Conservation (phyloP, 1,284 basidiomycete genomes). For the Volvariella surrecta region DNA sequence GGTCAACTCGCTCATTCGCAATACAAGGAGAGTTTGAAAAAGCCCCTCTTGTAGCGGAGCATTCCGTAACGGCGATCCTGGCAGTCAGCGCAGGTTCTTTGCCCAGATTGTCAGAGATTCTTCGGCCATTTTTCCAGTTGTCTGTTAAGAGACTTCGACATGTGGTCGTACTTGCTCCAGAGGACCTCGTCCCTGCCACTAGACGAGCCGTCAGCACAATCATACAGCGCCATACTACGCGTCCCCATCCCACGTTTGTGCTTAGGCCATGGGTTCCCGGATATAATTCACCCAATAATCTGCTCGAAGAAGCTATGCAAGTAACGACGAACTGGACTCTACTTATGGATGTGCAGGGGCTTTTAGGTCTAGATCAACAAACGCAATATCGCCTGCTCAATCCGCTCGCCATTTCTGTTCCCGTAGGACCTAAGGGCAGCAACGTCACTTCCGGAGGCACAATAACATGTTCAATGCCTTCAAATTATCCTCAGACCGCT, state of each 20-base stretch:
- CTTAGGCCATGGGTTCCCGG: slow-evolving; percentile 27
- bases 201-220: too few species aligned
- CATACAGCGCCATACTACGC: slow-evolving; percentile 15
- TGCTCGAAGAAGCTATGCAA: slow-evolving; percentile 26
- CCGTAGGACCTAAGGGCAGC: slow-evolving; percentile 36
- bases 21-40: neutral
- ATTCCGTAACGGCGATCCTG: slow-evolving; percentile 39
- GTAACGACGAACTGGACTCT: slow-evolving; percentile 41
- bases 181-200: too few species aligned
- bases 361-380: slow-evolving; percentile 21
- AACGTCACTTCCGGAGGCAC: slow-evolving; percentile 17
- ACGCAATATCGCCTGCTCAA: slow-evolving; percentile 27
- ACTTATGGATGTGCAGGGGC: slow-evolving; percentile 36
- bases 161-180: too few species aligned
- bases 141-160: too few species aligned
- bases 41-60: slow-evolving; percentile 1
- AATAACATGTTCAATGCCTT: slow-evolving; percentile 21
- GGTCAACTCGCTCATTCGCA: too few species aligned
- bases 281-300: slow-evolving; percentile 14
- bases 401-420: slow-evolving; percentile 25
- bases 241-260: slow-evolving; percentile 32
- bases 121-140: slow-evolving; percentile 21
- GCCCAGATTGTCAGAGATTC: slow-evolving; percentile 19
- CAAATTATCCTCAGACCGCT: slow-evolving; percentile 24
- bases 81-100: slow-evolving; percentile 34